phyloP scores from a whole-genome alignment of 1,284 basidiomycete species.

The Cystobasidium slooffiae region DNA sequence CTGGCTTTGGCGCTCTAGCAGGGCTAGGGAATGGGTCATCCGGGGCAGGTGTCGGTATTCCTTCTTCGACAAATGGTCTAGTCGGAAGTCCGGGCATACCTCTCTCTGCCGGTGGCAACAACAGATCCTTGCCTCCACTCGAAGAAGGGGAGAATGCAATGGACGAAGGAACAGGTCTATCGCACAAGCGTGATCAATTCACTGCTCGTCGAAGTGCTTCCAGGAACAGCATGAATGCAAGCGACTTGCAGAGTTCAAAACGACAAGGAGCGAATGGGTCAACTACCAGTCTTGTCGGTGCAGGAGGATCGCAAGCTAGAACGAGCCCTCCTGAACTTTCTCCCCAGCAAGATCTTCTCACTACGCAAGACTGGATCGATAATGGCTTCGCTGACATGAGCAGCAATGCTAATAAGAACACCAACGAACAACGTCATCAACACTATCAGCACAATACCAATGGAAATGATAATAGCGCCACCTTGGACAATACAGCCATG shows the following conservation, averaged over 20 bases:
- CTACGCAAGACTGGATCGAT: slow-evolving; percentile 4
- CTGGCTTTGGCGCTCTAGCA: too few species aligned
- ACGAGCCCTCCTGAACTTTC: background rate
- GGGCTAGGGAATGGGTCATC: background rate
- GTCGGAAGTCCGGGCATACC: slow-evolving; percentile 23
- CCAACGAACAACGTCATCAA: too few species aligned
- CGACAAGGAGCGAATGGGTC: too few species aligned
- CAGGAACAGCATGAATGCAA: slow-evolving; percentile 15
- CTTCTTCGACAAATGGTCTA: background rate
- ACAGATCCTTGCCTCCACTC: slow-evolving; percentile 13
- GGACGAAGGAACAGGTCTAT: slow-evolving; percentile 16
- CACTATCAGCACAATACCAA: too few species aligned
- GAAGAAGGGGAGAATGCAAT: slow-evolving; percentile 15
- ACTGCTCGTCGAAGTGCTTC: slow-evolving; percentile 27
- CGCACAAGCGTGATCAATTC: slow-evolving; percentile 31
- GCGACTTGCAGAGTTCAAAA: background rate
- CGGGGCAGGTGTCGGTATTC: background rate
- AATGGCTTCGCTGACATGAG: slow-evolving; percentile 5
- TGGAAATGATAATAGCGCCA: too few species aligned
- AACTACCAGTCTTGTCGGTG: too few species aligned
- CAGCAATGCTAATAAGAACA: too few species aligned
- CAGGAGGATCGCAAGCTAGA: background rate
- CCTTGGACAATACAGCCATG: background rate
- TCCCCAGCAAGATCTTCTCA: slow-evolving; percentile 4
- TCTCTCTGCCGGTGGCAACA: background rate